Evolutionary conservation across 768 basidiomycete species (phyloP), one percentile per base, ranked within the genome.

Genomic region (Trametes coccinea): DNA sequence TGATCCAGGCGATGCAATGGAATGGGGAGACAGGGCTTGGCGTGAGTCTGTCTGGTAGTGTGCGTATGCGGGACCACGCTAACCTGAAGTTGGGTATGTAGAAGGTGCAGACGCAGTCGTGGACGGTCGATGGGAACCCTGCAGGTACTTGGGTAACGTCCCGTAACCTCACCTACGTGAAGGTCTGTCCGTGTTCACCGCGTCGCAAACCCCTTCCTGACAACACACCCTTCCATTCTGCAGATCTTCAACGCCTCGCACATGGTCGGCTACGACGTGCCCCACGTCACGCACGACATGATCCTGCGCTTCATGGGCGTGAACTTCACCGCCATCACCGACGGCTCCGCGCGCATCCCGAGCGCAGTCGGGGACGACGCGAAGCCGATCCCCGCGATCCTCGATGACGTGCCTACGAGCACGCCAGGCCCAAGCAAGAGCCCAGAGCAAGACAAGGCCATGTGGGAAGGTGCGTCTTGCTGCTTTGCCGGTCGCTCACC

Each of bases 251-350:
- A 94, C 61, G 92, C 93, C 2, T 98, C 95, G 0, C 97, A 98
- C 74, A 99, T 98, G 97, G 96, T 85, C 7, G 88, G 90, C 11
- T 90, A 79, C 73, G 96, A 99, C 73, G 79, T 90, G 11, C 95
- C 95, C 0, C 83, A 92, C 53, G 85, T 89, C 17, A 80, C 95
- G 3, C 94, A 98, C 73, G 97, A 99, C 74, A 98, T 98, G 97
- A 96, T 99, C 67, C 84, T 97, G 43, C 92, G 97, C 13, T 99
- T 99, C 79, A 93, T 98, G 88, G 89, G 86, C 53, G 85, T 95
- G 61, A 89, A 98, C 77, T 92, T 96, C 68, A 83, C 88, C 29
- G 81, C 85, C 2, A 82, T 98, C 59, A 78, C 87, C 2, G 93
- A 90, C 27, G 88, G 90, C 34, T 87, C 92, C 0, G 93, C 93